These are phyloP conservation scores for Clonostachys rhizophaga DNA, from an alignment of 2,329 filamentous ascomycete species.

Conservation along the genomic window DNA sequence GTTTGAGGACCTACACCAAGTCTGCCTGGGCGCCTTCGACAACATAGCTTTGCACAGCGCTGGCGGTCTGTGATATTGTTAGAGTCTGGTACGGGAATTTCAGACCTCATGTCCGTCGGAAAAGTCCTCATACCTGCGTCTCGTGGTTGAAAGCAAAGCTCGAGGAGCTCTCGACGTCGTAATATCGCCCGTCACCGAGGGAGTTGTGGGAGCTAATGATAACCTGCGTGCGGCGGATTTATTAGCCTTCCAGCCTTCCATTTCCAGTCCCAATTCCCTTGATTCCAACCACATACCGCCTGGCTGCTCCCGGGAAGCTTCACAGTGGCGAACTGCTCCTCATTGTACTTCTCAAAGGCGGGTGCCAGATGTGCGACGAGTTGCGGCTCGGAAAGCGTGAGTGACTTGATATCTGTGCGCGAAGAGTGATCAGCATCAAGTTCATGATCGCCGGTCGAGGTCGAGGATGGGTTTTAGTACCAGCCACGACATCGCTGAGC, in stretches of 20 bases:
- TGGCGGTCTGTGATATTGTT: constrained; percentile 61
- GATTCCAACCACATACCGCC: constrained; percentile 21
- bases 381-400: constrained; percentile 66
- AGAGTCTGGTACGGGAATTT: constrained; percentile 6
- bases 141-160: constrained; percentile 87
- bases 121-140: constrained; percentile 53
- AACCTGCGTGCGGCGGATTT: constrained; percentile 41
- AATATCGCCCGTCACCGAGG: constrained; percentile 78
- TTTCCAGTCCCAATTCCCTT: background rate
- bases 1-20: constrained; percentile 59
- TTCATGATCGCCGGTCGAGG: background rate
- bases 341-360: constrained; percentile 92
- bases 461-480: constrained; percentile 37
- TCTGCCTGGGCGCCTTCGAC: constrained; percentile 74
- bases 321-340: constrained; percentile 84
- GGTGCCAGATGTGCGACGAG: constrained; percentile 70
- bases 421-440: constrained; percentile 10
- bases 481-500: constrained; percentile 85
- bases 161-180: constrained; percentile 80
- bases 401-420: constrained; percentile 77
- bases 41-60: constrained; percentile 71
- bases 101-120: too few species aligned
- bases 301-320: constrained; percentile 86
- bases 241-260: background rate
- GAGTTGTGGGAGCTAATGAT: constrained; percentile 85